Base-by-base conservation (phyloP, 2,329 filamentous ascomycete genomes). In the Cordyceps cateniannulata region DNA sequence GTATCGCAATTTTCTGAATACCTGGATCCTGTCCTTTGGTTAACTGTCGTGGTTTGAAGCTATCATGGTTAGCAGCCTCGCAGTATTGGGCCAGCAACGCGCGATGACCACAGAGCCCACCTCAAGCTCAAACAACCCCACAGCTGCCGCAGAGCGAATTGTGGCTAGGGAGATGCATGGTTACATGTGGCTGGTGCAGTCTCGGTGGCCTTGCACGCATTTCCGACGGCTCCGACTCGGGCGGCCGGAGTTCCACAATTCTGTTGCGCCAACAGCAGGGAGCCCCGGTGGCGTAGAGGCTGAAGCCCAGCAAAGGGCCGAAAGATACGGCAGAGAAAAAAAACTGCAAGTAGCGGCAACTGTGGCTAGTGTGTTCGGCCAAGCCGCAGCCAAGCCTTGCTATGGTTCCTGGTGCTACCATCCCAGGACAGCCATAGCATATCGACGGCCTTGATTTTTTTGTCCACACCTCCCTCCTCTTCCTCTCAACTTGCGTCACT, bases 221-320 rank as follows among this genome's bases (percentile, higher is more conserved):
- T 61, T 69, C 68, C 69, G 69, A 67, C 69, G 69, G 69, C 65
- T 70, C 69, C 69, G 69, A 71, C 66, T 61, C 54, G 59, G 62
- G 61, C 59, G 61, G 54, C 66, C 68, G 68, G 67, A 58, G 52
- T 35, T 61, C 50, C 58, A 54, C 49, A 32, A 27, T 20, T 29
- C 14, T 50, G 56, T 51, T 59, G 27, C 62, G 60, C 56, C 54
- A 61, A 58, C 61, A 62, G 54, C 62, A 65, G 64, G 57, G 51
- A 62, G 61, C 45, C 35, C 44, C 45, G 27, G 42, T 25, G 44
- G 44, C 44, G 44, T 22, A 25, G 29, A 59, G 38, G 42, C n/a
- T 27, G 64, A 29, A 48, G 18, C 20, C 54, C 32, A 49, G 44
- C 54, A 57, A 57, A 49, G 54, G 54, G 44, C 54, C 32, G 54